Percentiles rank a stretch among this genome's conserved stretches.
These are phyloP conservation scores for Aspergillus novoparasiticus DNA, from an alignment of 2,329 filamentous ascomycete species.

Conservation along the genomic window DNA sequence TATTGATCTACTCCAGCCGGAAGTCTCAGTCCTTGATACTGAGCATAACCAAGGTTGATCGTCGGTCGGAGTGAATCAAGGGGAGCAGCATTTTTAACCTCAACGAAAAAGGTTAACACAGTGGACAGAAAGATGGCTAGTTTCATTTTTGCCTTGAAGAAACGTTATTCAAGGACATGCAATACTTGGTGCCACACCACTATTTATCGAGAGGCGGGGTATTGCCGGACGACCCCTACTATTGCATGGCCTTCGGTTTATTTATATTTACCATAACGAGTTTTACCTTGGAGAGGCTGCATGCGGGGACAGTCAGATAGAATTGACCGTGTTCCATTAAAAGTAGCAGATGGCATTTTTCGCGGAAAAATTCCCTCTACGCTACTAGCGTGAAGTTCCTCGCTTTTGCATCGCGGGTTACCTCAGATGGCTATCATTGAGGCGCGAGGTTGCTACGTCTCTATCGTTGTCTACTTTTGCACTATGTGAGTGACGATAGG, in stretches of 20 bases:
- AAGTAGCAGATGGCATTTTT: neutral
- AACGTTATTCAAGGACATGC: neutral
- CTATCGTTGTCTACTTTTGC: neutral
- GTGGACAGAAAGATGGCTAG: neutral
- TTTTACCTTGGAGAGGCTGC: neutral
- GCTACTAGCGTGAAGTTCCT: neutral
- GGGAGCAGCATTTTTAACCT: neutral
- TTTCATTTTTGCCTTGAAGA: neutral
- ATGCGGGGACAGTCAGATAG: neutral
- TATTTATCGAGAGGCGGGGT: neutral
- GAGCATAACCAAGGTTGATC: conserved; percentile 66
- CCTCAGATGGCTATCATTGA: neutral
- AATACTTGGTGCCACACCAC: neutral
- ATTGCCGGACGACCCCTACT: neutral
- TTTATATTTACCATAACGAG: neutral
- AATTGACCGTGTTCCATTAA: neutral
- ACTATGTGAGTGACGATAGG: neutral
- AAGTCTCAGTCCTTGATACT: conserved; percentile 60
- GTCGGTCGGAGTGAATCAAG: conserved; percentile 10
- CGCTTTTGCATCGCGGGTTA: neutral
- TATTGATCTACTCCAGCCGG: conserved; percentile 65
- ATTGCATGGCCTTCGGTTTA: neutral
- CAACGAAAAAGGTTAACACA: neutral
- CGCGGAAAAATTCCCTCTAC: neutral
- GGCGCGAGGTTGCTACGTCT: neutral